These are phyloP conservation scores for Xerocomellus amylosporus DNA, from an alignment of 768 basidiomycete species.

Conservation along the genomic window DNA sequence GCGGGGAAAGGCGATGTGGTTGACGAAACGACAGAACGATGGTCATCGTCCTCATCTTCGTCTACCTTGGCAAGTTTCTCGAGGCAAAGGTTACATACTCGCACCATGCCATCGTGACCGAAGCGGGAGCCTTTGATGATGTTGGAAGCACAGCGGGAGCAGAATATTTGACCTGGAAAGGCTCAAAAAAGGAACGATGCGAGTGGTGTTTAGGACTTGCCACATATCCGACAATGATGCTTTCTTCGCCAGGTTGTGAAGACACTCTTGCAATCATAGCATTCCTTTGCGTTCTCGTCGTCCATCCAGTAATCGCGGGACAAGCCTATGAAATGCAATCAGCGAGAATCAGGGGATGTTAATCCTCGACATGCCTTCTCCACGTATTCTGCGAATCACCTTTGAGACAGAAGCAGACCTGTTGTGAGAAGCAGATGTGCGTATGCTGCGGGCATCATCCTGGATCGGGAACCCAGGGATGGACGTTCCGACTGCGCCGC, in stretches of 20 bases:
- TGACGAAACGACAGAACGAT: slow-evolving; percentile 74
- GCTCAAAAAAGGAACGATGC: not conserved
- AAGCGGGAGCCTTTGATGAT: slow-evolving; percentile 93
- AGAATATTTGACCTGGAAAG: slow-evolving; percentile 89
- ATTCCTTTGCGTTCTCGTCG: slow-evolving; percentile 92
- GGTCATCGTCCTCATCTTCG: slow-evolving; percentile 88
- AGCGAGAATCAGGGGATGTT: slow-evolving; percentile 7
- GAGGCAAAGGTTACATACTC: slow-evolving; percentile 95
- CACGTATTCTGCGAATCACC: slow-evolving; percentile 84
- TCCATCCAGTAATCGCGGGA: slow-evolving; percentile 99
- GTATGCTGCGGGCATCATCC: slow-evolving; percentile 86
- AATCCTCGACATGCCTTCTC: slow-evolving; percentile 60
- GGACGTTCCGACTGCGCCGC: slow-evolving; percentile 62
- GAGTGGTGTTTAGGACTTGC: slow-evolving; percentile 39
- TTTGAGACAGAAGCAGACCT: slow-evolving; percentile 84
- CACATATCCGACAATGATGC: slow-evolving; percentile 97
- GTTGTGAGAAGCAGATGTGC: slow-evolving; percentile 68
- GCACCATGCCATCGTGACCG: slow-evolving; percentile 91
- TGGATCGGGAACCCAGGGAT: slow-evolving; percentile 93
- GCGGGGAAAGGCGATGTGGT: slow-evolving; percentile 69
- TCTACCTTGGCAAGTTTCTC: slow-evolving; percentile 86
- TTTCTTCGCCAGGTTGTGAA: slow-evolving; percentile 95
- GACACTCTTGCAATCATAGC: slow-evolving; percentile 91
- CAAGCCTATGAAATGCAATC: slow-evolving; percentile 48
- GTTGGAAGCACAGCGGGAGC: slow-evolving; percentile 94